These are phyloP conservation scores for Auxenochlorella pyrenoidosa DNA, from an alignment of 139 green algal genomes.

Conservation along the genomic window DNA sequence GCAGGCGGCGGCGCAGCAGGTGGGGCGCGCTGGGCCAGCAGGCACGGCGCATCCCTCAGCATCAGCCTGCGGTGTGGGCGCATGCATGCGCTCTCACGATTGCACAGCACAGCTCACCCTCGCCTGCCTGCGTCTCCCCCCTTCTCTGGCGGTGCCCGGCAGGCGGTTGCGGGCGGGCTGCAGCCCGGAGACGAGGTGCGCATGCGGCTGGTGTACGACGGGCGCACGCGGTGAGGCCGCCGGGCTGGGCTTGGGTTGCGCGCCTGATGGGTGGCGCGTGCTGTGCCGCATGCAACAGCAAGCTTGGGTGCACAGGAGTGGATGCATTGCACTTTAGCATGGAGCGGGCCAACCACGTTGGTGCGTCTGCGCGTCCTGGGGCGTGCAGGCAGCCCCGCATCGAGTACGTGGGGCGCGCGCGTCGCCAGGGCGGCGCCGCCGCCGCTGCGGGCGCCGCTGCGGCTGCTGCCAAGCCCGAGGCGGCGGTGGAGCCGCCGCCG, in stretches of 20 bases:
- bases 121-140: neutral
- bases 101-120: neutral
- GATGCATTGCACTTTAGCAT: no score
- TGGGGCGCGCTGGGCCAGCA: neutral
- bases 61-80: neutral
- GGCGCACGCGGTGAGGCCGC: neutral
- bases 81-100: neutral
- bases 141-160: neutral
- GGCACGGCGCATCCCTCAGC: no score
- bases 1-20: constrained; percentile 30
- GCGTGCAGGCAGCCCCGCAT: constrained; percentile 18
- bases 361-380: neutral
- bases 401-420: neutral
- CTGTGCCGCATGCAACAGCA: neutral
- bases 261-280: neutral
- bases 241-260: neutral
- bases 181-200: constrained; percentile 24
- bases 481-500: constrained; percentile 47
- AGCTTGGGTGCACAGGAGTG: no score
- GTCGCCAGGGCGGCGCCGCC: neutral
- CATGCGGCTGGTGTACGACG: constrained; percentile 33
- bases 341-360: neutral
- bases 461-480: neutral
- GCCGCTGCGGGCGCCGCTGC: neutral
- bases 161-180: constrained; percentile 10